These are phyloP conservation scores for Senecio squalidus DNA, from an alignment of 140 eudicot genomes.

Conservation along the genomic window DNA sequence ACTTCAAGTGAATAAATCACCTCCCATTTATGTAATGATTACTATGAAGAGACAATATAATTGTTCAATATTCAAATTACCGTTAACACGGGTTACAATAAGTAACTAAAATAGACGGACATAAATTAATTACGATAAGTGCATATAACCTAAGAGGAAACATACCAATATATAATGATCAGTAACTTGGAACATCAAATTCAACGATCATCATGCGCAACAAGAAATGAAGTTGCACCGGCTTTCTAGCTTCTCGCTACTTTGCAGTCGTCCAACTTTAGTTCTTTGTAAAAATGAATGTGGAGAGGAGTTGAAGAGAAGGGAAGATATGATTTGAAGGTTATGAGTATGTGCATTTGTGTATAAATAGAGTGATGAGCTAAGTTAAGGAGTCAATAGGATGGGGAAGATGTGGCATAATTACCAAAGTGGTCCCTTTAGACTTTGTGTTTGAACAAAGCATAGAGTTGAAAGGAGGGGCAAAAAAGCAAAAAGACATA, in stretches of 20 bases:
- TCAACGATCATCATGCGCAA: constrained; percentile 1
- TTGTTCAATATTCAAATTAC: no score
- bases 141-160: constrained; percentile 1
- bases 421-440: constrained; percentile 45
- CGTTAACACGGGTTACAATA: no score
- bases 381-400: constrained; percentile 12
- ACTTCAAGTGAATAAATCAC: no score
- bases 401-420: constrained; percentile 19
- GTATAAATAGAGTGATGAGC: constrained; percentile 43
- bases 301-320: constrained; percentile 10
- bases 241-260: no score
- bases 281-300: no score
- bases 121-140: background rate
- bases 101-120: no score
- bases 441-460: constrained; percentile 48
- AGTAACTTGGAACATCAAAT: constrained; percentile 17
- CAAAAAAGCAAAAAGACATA: constrained; percentile 36
- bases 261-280: no score
- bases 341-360: constrained; percentile 29
- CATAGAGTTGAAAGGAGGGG: constrained; percentile 39
- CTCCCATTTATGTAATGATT: no score
- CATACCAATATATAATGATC: constrained; percentile 21
- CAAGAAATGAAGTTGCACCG: no score
- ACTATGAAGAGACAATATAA: no score
- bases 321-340: constrained; percentile 30